These are phyloP conservation scores for Barnettozyma californica DNA, from an alignment of 805 yeast genomes.

Conservation along the genomic window DNA sequence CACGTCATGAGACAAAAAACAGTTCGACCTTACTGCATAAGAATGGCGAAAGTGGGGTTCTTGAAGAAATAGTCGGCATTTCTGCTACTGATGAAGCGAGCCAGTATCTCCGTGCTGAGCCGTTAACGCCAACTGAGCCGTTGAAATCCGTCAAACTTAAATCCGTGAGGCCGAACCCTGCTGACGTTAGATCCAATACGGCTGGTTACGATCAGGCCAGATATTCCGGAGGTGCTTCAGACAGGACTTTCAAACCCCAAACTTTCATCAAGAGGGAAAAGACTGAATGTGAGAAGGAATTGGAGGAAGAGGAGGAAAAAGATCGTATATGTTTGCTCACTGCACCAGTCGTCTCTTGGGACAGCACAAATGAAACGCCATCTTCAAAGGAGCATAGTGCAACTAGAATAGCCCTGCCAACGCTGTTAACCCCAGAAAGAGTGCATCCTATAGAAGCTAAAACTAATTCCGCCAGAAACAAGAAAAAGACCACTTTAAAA, in stretches of 20 bases:
- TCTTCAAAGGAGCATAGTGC: neutral
- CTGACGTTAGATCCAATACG: neutral
- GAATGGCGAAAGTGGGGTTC: neutral
- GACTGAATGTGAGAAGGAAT: conserved; percentile 1
- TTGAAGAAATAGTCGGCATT: too few species aligned
- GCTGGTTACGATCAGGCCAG: neutral
- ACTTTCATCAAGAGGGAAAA: conserved; percentile 3
- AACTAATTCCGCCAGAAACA: neutral
- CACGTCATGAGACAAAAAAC: neutral
- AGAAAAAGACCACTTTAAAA: neutral
- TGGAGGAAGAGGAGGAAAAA: conserved; percentile 4
- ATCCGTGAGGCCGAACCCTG: neutral
- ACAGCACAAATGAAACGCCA: neutral
- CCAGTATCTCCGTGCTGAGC: neutral
- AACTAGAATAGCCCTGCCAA: neutral
- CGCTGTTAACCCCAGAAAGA: neutral
- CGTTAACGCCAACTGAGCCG: neutral
- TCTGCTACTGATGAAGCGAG: too few species aligned
- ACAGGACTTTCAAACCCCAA: conserved; percentile 11
- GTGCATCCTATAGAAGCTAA: neutral
- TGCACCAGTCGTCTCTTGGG: conserved; percentile 7
- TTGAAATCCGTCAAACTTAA: neutral
- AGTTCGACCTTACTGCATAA: too few species aligned
- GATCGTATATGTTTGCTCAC: neutral
- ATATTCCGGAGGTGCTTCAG: neutral